Base-by-base conservation (phyloP, 139 green algal genomes). In the Trebouxia sp. region DNA sequence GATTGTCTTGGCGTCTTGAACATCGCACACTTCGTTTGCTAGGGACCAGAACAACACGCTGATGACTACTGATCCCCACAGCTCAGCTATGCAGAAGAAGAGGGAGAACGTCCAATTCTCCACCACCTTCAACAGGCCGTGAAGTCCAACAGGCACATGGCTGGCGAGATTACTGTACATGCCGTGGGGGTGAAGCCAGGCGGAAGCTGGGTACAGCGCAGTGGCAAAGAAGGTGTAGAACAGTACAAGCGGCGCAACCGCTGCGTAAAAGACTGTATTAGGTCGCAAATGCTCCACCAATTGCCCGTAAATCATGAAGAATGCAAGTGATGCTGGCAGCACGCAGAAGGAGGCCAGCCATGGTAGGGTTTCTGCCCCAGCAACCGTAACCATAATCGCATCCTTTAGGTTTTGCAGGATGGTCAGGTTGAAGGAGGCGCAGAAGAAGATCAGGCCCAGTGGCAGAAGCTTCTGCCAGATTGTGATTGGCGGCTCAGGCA, bases 1-100 rank as follows among this genome's bases (percentile, higher is more conserved):
- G 69, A 97, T 88, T 6, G 89, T 89, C 58, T 88, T 89, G 65
- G 84, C 84, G 30, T 90, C 84, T 56, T 82, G 32, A 35, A 91
- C 81, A 8, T 85, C 84, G 85, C 86, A 85, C 8, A 88, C 91
- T 67, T 94, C 87, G 80, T 92, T 92, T 50, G 89, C 85, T 42
- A 90, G 75, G 26, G 80, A 85, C 94, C 94, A 97, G 86, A 97
- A 97, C 47, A 97, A 87, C 41, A 97, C 86, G 67, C 81, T 89
- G 80, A 97, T 94, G 65, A 96, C 91, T 1, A 97, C 92, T 4
- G 85, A 80, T 8, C 94, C 94, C 94, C 94, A 97, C 41, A 97
- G 88, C 89, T 97, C 94, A 10, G 86, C 85, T 35, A 90, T 82
- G 75, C 90, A 94, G 85, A 94, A 97, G 80, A 97, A 97, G 26